These are phyloP conservation scores for Sonneratia caseolaris DNA, from an alignment of 345 rosid species.

Conservation along the genomic window DNA sequence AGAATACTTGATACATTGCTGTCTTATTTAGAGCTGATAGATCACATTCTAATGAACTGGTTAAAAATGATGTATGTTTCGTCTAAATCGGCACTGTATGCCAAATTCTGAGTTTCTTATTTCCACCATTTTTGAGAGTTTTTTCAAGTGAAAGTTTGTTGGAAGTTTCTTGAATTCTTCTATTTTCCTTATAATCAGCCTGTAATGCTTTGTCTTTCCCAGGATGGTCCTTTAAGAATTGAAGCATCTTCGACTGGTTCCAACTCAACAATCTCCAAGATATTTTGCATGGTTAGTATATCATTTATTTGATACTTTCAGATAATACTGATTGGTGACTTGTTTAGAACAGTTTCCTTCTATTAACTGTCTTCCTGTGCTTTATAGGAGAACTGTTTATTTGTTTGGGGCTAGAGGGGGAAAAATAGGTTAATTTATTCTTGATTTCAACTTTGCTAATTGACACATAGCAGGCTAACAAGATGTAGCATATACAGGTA, in stretches of 20 bases:
- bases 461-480: neutral
- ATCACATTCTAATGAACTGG: neutral
- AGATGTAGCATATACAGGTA: neutral
- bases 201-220: constrained; percentile 21
- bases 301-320: neutral
- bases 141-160: neutral
- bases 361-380: neutral
- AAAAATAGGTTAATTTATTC: neutral
- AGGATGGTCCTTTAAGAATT: constrained; percentile 94
- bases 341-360: neutral
- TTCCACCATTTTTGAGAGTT: neutral
- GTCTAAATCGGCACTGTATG: neutral
- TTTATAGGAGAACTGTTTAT: neutral
- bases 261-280: constrained; percentile 80
- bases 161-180: neutral
- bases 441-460: neutral
- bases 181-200: neutral
- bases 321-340: neutral
- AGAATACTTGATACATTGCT: neutral
- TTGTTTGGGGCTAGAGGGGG: neutral
- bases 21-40: neutral
- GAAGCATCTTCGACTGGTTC: constrained; percentile 78
- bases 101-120: neutral
- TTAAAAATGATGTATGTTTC: neutral
- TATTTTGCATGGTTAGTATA: constrained; percentile 64